These are phyloP conservation scores for Monascus purpureus DNA, from an alignment of 495 filamentous ascomycete genomes.

Conservation along the genomic window DNA sequence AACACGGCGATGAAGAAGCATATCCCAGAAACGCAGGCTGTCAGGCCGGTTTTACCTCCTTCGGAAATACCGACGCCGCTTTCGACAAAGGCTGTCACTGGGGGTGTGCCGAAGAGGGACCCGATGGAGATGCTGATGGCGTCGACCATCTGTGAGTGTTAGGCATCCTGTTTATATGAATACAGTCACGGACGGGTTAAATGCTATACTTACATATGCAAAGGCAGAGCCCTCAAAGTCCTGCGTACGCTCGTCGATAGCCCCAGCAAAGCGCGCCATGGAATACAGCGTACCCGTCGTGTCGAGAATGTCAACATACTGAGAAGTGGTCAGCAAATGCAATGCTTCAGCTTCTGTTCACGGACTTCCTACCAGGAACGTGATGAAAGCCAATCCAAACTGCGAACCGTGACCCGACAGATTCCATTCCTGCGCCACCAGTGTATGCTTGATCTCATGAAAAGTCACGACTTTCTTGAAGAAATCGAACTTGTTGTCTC, in stretches of 20 bases:
- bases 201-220: constrained; percentile 39
- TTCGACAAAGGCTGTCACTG: constrained; percentile 73
- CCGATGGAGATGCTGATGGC: constrained; percentile 66
- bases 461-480: constrained; percentile 74
- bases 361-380: constrained; percentile 35
- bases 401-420: constrained; percentile 47
- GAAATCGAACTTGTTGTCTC: constrained; percentile 58
- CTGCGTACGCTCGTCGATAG: constrained; percentile 56
- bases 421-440: constrained; percentile 56
- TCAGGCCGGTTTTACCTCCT: constrained; percentile 69
- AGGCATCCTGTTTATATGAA: background rate
- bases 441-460: constrained; percentile 52
- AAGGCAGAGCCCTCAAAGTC: constrained; percentile 70
- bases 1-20: constrained; percentile 80
- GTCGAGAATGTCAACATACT: constrained; percentile 76
- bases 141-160: constrained; percentile 41
- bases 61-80: constrained; percentile 75
- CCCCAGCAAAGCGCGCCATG: constrained; percentile 65
- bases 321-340: constrained; percentile 5
- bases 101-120: constrained; percentile 55
- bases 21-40: constrained; percentile 58
- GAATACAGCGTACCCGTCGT: constrained; percentile 67
- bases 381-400: constrained; percentile 67
- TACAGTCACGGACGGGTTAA: background rate
- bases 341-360: background rate